Conservation (phyloP, 305 asterid species). For the Nicotiana rustica region DNA sequence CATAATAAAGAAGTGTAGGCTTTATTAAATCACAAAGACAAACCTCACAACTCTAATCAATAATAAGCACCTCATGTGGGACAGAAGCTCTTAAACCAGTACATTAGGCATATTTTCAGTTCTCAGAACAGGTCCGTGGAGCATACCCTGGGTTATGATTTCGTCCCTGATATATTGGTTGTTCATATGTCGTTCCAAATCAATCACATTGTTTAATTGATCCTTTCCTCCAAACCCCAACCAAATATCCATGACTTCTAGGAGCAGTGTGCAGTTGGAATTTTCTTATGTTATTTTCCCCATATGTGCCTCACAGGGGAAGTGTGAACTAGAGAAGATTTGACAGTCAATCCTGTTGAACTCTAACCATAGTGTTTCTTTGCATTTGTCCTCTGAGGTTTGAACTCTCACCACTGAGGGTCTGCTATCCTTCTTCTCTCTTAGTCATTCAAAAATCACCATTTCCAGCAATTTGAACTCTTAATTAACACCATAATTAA, state of each 20-base stretch:
- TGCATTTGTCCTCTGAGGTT: background rate
- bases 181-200: background rate
- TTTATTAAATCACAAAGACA: conserved; percentile 16
- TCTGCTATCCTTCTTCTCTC: background rate
- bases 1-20: background rate
- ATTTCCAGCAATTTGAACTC: background rate
- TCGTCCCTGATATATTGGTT: conserved; percentile 9
- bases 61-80: background rate
- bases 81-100: background rate
- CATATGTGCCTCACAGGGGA: background rate
- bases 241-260: background rate
- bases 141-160: background rate
- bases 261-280: background rate
- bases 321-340: background rate
- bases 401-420: background rate
- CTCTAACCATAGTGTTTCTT: background rate
- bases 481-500: background rate
- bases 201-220: background rate
- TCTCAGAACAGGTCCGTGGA: background rate
- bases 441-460: background rate
- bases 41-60: conserved; percentile 15
- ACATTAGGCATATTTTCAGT: background rate
- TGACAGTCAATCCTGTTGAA: background rate
- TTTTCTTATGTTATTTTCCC: background rate
- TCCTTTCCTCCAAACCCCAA: background rate